A percentile compares a stretch with the other conserved stretches of the same genome.
phyloP scores from a whole-genome alignment of 148 eudicot genomes.

The Rhododendron mucronatum region DNA sequence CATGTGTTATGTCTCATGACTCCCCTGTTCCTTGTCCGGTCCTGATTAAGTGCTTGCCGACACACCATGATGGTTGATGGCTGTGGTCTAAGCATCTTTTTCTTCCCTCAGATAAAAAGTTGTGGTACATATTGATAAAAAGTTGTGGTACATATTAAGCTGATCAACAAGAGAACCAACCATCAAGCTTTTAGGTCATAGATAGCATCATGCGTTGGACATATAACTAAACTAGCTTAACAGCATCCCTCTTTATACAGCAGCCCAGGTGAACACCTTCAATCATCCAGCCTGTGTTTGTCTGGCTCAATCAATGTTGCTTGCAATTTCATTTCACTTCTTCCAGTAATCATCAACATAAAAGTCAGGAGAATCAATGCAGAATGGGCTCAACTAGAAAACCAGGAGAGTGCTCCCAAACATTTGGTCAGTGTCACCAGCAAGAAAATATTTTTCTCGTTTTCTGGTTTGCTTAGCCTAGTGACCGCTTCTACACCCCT shows the following conservation, averaged over 20 bases:
- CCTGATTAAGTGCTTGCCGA: neutral
- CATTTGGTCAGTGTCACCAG: neutral
- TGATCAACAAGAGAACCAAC: conserved; percentile 8
- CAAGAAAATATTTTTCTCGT: neutral
- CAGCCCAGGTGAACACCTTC: neutral
- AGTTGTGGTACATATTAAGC: neutral
- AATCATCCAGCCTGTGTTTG: neutral
- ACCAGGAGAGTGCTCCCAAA: neutral
- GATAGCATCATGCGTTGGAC: neutral
- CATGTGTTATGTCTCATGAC: neutral
- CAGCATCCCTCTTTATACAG: too few relatives aligned
- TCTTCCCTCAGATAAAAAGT: neutral
- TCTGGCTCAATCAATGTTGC: neutral
- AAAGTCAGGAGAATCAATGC: neutral
- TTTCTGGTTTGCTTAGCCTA: neutral
- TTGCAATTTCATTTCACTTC: neutral
- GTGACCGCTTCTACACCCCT: neutral
- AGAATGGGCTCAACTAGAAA: neutral
- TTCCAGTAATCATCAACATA: neutral
- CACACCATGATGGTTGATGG: neutral
- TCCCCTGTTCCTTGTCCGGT: neutral
- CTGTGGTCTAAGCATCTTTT: neutral
- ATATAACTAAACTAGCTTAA: neutral
- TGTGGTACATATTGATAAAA: neutral
- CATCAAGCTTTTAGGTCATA: neutral